Evolutionary conservation across 2,329 filamentous ascomycete genomes (phyloP).

Genomic region (Stylonectria norvegica): DNA sequence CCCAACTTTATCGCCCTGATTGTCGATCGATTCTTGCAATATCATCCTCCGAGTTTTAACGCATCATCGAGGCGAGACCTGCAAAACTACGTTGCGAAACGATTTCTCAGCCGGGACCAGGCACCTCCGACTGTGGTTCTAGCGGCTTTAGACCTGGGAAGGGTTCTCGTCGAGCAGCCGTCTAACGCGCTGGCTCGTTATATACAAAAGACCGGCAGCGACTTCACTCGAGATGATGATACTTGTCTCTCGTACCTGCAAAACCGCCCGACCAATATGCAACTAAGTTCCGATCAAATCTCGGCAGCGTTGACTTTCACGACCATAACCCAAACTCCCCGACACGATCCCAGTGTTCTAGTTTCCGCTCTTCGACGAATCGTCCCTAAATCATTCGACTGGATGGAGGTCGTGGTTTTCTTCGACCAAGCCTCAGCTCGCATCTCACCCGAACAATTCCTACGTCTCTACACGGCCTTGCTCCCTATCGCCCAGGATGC

Average conservation of each 20-base stretch:
- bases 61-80: slow-evolving; percentile 69
- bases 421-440: slow-evolving; percentile 79
- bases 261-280: slow-evolving; percentile 50
- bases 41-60: slow-evolving; percentile 82
- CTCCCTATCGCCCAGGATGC: slow-evolving; percentile 63
- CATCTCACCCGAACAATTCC: slow-evolving; percentile 75
- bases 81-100: slow-evolving; percentile 60
- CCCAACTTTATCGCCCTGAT: slow-evolving; percentile 72
- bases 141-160: slow-evolving; percentile 65
- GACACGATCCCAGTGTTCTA: slow-evolving; percentile 51
- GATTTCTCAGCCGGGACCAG: slow-evolving; percentile 63
- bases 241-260: slow-evolving; percentile 55
- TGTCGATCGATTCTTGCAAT: slow-evolving; percentile 81
- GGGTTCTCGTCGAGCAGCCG: slow-evolving; percentile 59
- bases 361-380: slow-evolving; percentile 62
- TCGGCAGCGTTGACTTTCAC: slow-evolving; percentile 71
- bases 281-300: slow-evolving; percentile 77
- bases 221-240: slow-evolving; percentile 74
- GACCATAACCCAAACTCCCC: slow-evolving; percentile 54
- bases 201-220: slow-evolving; percentile 71
- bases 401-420: slow-evolving; percentile 69
- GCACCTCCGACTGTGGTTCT: slow-evolving; percentile 68
- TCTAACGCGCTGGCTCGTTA: slow-evolving; percentile 58
- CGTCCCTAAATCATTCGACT: slow-evolving; percentile 61
- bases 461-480: slow-evolving; percentile 75